Evolutionary conservation across 352 stramenopile genomes (phyloP).

Genomic region (Globisporangium ultimum): DNA sequence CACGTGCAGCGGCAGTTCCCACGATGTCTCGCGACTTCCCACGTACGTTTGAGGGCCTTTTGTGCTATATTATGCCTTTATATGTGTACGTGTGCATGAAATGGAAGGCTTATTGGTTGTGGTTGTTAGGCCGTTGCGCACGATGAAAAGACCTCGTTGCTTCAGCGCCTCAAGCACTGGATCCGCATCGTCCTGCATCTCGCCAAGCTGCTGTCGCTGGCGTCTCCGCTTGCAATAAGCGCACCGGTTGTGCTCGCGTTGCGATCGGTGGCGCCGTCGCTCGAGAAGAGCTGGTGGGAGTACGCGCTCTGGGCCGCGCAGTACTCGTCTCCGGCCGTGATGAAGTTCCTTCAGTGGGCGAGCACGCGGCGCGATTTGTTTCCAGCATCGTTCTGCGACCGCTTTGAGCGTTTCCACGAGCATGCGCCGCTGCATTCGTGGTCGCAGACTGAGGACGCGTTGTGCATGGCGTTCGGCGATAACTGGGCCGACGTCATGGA

Average conservation of each 20-base stretch:
- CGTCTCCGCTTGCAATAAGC: constrained; percentile 38
- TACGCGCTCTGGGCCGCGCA: constrained; percentile 59
- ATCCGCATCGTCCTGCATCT: constrained; percentile 52
- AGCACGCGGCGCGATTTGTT: constrained; percentile 94
- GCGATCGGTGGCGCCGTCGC: constrained; percentile 18
- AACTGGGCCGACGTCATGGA: constrained; percentile 68
- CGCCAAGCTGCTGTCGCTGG: constrained; percentile 51
- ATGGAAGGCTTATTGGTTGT: not conserved
- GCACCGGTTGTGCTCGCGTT: constrained; percentile 40
- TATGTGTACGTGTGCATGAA: not conserved
- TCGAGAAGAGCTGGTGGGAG: constrained; percentile 65
- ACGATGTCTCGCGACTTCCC: constrained; percentile 16
- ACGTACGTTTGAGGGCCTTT: constrained; percentile 4
- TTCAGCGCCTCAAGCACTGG: constrained; percentile 38
- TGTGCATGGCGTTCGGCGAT: constrained; percentile 83
- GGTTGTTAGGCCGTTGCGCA: constrained; percentile 1
- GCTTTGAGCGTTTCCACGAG: constrained; percentile 90
- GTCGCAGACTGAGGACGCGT: constrained; percentile 75
- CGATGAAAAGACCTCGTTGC: constrained; percentile 17
- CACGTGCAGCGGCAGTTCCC: constrained; percentile 8
- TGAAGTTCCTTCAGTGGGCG: constrained; percentile 96
- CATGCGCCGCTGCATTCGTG: constrained; percentile 83
- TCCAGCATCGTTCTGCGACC: constrained; percentile 85
- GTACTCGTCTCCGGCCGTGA: constrained; percentile 84
- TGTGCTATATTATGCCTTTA: not conserved